A percentile compares a stretch with the other conserved stretches of the same genome.
Evolutionary conservation across 2,329 filamentous ascomycete species (phyloP).

Genomic region (Gyromitra esculenta): DNA sequence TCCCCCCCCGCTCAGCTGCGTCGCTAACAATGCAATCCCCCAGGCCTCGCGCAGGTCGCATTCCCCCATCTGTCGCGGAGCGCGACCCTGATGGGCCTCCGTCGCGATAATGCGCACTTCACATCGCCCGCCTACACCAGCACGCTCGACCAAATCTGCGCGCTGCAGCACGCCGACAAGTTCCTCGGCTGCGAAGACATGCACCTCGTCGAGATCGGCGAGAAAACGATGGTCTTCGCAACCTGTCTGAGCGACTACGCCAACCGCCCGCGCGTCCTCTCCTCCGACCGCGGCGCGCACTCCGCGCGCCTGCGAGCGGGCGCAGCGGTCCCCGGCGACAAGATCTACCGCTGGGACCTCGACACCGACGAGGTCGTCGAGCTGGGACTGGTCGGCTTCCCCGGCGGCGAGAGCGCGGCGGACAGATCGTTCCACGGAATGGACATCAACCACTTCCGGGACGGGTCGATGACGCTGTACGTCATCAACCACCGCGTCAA

Average conservation of each 20-base stretch:
- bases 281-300: slow-evolving; percentile 15
- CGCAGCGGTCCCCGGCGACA: slow-evolving; percentile 25
- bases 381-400: slow-evolving; percentile 44
- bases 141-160: slow-evolving; percentile 30
- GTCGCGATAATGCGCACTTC: slow-evolving; percentile 40
- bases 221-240: slow-evolving; percentile 46
- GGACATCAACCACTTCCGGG: slow-evolving; percentile 44
- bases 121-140: slow-evolving; percentile 30
- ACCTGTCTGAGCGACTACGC: slow-evolving; percentile 30
- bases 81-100: slow-evolving; percentile 38
- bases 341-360: slow-evolving; percentile 52
- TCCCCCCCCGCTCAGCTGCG: neutral
- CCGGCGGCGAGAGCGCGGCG: neutral
- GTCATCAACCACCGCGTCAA: slow-evolving; percentile 50
- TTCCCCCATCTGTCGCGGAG: slow-evolving; percentile 40
- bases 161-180: slow-evolving; percentile 36
- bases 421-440: slow-evolving; percentile 48
- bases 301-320: neutral
- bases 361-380: slow-evolving; percentile 42
- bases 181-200: slow-evolving; percentile 53
- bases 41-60: slow-evolving; percentile 43
- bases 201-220: slow-evolving; percentile 36
- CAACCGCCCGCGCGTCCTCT: slow-evolving; percentile 37
- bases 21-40: slow-evolving; percentile 16
- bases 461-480: slow-evolving; percentile 44